Base-by-base conservation (phyloP, 2,329 filamentous ascomycete genomes). In the Chaetomium olivaceum region DNA sequence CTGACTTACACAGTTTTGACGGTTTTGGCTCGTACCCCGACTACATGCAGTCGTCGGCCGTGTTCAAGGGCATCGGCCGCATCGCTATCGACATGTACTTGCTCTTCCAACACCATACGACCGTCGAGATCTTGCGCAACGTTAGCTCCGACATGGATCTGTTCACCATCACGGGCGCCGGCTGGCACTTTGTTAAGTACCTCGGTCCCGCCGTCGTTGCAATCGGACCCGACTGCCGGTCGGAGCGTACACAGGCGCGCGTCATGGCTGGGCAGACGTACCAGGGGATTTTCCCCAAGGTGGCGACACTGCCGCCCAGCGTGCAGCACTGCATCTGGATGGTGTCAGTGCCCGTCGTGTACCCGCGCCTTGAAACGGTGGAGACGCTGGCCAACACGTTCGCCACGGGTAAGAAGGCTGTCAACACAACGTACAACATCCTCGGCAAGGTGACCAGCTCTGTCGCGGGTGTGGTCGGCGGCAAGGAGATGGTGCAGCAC, bases 141-240 rank as follows among this genome's bases (percentile, higher is more conserved):
- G 89, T 96, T 65, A 91, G 85, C 73, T 91, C 91, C 56, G 95
- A 99, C 74, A 85, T 89, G 57, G 95, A 99, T 73, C 86, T 99
- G 6, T 99, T 99, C 79, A 98, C 94, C 1, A 90, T 99, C 63
- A 98, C 95, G 0, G 94, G 95, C n/a, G 91, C 91, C 23, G 95
- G 95, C 8, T 99, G 95, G 95, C 95, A 99, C 77, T 99, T 98
- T 77, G 87, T 99, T 78, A 99, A 99, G 78, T 97, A 91, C 73
- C 86, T 99, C 6, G 95, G 95, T 0, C 95, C 95, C 0, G 91
- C 91, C 4, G 89, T 99, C 14, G 93, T 92, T 0, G 90, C 96
- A 0, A 89, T 97, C 59, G 95, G 94, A 0, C 90, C 92, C 2
- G 95, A 99, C 77, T 94, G 93, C 71, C 88, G 95, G 61, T 97